A percentile compares a stretch with the other conserved stretches of the same genome.
Evolutionary conservation across 192 early-diverging fungal species (phyloP).

Genomic region (Entomortierella lignicola): DNA sequence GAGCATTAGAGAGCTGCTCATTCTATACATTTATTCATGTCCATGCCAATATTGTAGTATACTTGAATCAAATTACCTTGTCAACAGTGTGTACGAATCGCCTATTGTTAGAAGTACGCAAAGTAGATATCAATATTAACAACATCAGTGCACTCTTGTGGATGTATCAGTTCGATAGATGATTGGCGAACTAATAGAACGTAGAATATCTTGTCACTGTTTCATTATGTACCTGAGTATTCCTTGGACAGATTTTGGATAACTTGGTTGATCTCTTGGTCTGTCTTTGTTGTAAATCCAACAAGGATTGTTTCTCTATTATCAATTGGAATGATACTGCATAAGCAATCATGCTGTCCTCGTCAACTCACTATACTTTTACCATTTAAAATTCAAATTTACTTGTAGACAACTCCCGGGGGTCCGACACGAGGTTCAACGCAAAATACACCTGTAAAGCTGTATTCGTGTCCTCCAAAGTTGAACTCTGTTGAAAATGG

Average conservation of each 20-base stretch:
- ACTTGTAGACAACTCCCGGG: constrained; percentile 58
- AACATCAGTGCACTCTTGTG: background rate
- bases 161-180: no score
- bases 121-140: background rate
- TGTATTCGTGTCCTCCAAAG: constrained; percentile 59
- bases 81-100: constrained; percentile 36
- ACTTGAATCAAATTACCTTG: constrained; percentile 20
- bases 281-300: constrained; percentile 46
- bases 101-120: constrained; percentile 39
- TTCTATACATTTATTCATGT: background rate
- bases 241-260: constrained; percentile 52
- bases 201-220: background rate
- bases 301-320: constrained; percentile 45
- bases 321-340: background rate
- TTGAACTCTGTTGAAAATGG: constrained; percentile 46
- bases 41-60: background rate
- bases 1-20: constrained; percentile 9
- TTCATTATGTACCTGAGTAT: constrained; percentile 30
- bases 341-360: no score
- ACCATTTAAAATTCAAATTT: background rate
- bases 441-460: constrained; percentile 56
- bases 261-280: constrained; percentile 43
- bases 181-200: background rate
- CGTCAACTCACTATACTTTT: no score
- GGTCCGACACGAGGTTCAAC: constrained; percentile 52